Evolutionary conservation across 2,329 filamentous ascomycete species (phyloP), one percentile per base, ranked within the genome.

Genomic region (Colletotrichum lupini): DNA sequence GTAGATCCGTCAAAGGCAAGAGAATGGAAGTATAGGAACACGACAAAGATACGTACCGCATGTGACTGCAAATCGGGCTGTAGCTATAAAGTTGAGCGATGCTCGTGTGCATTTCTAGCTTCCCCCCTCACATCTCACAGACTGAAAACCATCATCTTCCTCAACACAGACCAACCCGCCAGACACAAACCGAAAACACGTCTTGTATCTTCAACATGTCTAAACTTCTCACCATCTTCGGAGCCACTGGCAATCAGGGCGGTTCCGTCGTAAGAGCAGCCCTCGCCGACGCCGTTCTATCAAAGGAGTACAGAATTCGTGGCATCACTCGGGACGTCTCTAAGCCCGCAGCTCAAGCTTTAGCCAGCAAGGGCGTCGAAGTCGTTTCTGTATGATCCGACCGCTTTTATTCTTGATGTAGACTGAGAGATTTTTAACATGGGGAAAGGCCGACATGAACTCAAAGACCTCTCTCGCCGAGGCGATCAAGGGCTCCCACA

Each of bases 191-290:
- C 37, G 6, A 7, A 6, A 14, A 16, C 37, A 42, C 37, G 6
- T 7, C 14, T 5, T 16, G 5, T 16, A 42, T 42, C 37, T 42
- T 12, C 62, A 65, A 46, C 19, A 78, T 76, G 76, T 75, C 72
- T 1, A 83, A 79, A 64, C 72, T 82, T 56, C 67, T 83, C 16
- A 80, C 79, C 14, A 83, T 86, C n/a, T 87, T 87, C 62, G 86
- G 86, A 30, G 85, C 85, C 65, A 87, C 86, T 3, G 86, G 86
- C 68, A 82, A 83, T 73, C 87, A 89, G 77, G 87, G 87, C 55
- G 84, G 84, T 46, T 86, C 85, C 35, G 85, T 88, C 35, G 81
- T 87, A 68, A 74, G 78, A 3, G 79, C 81, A 64, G 81, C 88
- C 74, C 85, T 89, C 73, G 81, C 81, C 66, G 84, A 89, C 80